Percentiles rank a stretch among this genome's conserved stretches.
These are phyloP conservation scores for Raddia distichophylla DNA, from an alignment of 176 grass and related monocot species.

Conservation along the genomic window DNA sequence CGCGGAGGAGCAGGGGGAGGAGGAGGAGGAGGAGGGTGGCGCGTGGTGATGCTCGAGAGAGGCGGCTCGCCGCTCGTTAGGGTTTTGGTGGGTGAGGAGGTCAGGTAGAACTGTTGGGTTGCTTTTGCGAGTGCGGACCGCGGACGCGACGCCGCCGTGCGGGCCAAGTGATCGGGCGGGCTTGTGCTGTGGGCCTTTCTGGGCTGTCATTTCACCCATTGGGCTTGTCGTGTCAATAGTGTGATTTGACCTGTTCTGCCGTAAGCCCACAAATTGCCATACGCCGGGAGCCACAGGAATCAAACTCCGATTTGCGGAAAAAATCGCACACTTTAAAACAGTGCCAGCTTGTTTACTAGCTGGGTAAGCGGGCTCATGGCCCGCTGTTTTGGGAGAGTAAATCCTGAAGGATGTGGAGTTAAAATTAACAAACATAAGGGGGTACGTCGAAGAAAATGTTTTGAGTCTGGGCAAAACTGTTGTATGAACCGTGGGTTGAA, in stretches of 20 bases:
- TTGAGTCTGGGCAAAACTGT: too few relatives aligned
- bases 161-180: constrained; percentile 39
- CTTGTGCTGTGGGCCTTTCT: not conserved
- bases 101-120: constrained; percentile 3
- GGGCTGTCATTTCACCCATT: not conserved
- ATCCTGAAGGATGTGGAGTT: too few relatives aligned
- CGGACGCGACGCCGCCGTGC: not conserved
- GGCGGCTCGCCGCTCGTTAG: constrained; percentile 51
- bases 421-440: too few relatives aligned
- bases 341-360: too few relatives aligned
- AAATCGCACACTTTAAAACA: too few relatives aligned
- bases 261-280: not conserved
- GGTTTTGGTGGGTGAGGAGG: constrained; percentile 52
- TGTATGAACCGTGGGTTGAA: too few relatives aligned
- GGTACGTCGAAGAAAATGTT: too few relatives aligned
- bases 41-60: constrained; percentile 35
- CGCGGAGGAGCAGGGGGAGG: constrained; percentile 31
- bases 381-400: too few relatives aligned
- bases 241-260: not conserved
- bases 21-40: not conserved
- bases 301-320: too few relatives aligned
- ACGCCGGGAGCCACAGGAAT: too few relatives aligned
- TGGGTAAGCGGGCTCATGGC: too few relatives aligned
- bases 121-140: constrained; percentile 9
- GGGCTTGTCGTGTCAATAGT: not conserved